Evolutionary conservation across 1,284 basidiomycete species (phyloP).

Genomic region (Puccinia coronata): DNA sequence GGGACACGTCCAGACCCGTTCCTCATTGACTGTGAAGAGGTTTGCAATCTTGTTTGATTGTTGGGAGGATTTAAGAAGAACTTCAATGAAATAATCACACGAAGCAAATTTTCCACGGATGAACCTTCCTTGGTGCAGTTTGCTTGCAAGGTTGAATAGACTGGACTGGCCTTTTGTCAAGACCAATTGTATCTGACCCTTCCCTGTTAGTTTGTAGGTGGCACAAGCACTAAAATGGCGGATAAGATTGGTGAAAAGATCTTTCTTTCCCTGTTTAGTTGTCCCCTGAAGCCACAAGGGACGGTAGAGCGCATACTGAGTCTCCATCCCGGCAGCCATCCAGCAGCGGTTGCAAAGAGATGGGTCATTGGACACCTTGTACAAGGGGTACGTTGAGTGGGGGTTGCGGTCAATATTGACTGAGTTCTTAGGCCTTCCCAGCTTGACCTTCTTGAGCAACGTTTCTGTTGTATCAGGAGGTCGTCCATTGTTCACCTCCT

Average conservation of each 20-base stretch:
- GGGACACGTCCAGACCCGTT: too few species aligned
- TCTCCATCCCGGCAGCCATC: not conserved
- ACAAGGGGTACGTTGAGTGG: not conserved
- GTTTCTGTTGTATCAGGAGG: constrained; percentile 8
- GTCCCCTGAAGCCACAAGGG: not conserved
- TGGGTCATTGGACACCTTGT: not conserved
- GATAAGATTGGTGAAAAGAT: not conserved
- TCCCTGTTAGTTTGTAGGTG: too few species aligned
- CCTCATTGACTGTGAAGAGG: too few species aligned
- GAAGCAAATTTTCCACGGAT: too few species aligned
- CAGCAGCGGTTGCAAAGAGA: not conserved
- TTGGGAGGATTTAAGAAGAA: too few species aligned
- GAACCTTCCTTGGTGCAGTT: too few species aligned
- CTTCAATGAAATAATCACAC: too few species aligned
- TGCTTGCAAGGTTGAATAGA: too few species aligned
- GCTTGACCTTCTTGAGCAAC: not conserved
- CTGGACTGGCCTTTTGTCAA: too few species aligned
- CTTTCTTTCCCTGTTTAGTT: not conserved
- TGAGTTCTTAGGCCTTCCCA: not conserved
- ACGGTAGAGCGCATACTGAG: not conserved
- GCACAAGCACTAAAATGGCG: too few species aligned
- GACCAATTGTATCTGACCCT: too few species aligned
- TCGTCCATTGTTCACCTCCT: not conserved
- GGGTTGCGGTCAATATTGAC: not conserved
- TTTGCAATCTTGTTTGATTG: too few species aligned